Conservation (phyloP, 805 yeast species). For the Barnettozyma pratensis region DNA sequence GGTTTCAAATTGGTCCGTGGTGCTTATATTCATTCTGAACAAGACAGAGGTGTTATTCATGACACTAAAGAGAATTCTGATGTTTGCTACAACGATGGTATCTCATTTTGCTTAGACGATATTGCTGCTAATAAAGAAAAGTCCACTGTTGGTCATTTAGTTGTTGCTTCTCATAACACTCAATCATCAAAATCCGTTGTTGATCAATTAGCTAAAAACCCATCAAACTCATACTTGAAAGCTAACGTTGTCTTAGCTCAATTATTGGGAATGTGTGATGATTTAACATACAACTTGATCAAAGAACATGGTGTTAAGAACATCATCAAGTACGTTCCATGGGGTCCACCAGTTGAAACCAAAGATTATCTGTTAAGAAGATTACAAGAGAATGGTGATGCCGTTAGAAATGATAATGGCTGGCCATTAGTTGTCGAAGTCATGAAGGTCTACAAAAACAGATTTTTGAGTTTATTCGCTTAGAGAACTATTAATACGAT, state of each 20-base stretch:
- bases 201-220: constrained; percentile 36
- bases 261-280: constrained; percentile 93
- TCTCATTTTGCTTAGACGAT: constrained; percentile 54
- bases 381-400: constrained; percentile 94
- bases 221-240: constrained; percentile 27
- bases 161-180: constrained; percentile 87
- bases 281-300: constrained; percentile 71
- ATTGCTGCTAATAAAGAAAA: constrained; percentile 34
- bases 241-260: constrained; percentile 82
- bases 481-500: too few relatives aligned
- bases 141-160: constrained; percentile 65
- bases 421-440: constrained; percentile 63
- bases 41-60: constrained; percentile 68
- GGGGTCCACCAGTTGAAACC: constrained; percentile 96
- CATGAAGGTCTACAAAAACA: constrained; percentile 29
- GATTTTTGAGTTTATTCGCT: constrained; percentile 17
- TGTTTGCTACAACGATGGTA: constrained; percentile 64
- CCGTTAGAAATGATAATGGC: constrained; percentile 82
- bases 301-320: constrained; percentile 59
- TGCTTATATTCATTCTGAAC: constrained; percentile 90
- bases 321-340: constrained; percentile 90
- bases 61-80: constrained; percentile 79
- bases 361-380: constrained; percentile 85
- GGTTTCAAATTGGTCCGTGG: constrained; percentile 93
- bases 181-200: constrained; percentile 74